Conservation (phyloP, 2,329 filamentous ascomycete species). For the Ceratocystis smalleyi region DNA sequence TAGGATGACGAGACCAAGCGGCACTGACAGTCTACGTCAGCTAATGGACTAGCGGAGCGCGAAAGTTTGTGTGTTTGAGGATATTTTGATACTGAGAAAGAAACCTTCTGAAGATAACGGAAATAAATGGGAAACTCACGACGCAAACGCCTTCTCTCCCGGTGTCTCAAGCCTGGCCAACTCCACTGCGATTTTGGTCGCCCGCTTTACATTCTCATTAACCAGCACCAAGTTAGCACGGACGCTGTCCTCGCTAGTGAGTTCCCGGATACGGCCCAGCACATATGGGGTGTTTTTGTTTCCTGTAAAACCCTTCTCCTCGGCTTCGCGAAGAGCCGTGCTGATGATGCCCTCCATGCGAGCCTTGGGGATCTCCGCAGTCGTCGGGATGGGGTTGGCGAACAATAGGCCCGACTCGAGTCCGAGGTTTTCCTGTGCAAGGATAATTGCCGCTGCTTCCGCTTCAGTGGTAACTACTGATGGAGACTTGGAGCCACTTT, state of each 20-base stretch:
- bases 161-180: conserved; percentile 25
- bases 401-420: conserved; percentile 71
- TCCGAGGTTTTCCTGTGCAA: conserved; percentile 56
- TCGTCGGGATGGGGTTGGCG: conserved; percentile 69
- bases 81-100: neutral
- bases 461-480: conserved; percentile 55
- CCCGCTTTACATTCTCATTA: conserved; percentile 37
- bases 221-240: conserved; percentile 55
- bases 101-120: neutral
- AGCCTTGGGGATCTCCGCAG: conserved; percentile 51
- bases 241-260: conserved; percentile 57
- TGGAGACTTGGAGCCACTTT: conserved; percentile 71
- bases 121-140: conserved; percentile 3
- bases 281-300: conserved; percentile 76
- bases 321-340: conserved; percentile 49
- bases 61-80: neutral
- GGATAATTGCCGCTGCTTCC: conserved; percentile 79
- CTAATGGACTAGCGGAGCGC: neutral
- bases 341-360: conserved; percentile 58
- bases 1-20: neutral
- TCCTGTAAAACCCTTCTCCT: conserved; percentile 50
- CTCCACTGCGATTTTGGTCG: conserved; percentile 39
- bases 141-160: conserved; percentile 10
- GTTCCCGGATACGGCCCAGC: conserved; percentile 59
- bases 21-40: conserved; percentile 2